A percentile compares a stretch with the other conserved stretches of the same genome.
Conservation (phyloP, 2,329 filamentous ascomycete genomes). For the Clonostachys byssicola region DNA sequence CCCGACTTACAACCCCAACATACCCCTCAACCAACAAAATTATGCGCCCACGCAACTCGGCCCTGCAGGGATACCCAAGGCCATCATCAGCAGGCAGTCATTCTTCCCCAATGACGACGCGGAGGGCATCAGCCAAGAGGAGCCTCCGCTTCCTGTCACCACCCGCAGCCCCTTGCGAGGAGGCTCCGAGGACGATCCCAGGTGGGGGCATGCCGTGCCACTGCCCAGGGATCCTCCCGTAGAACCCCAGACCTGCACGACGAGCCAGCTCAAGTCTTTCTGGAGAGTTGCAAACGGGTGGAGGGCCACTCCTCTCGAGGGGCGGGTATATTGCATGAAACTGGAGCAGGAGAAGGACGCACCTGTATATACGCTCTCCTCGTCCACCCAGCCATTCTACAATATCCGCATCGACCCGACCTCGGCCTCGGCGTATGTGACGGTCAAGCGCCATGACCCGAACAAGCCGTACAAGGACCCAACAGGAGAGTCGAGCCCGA, state of each 20-base stretch:
- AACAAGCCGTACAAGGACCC: slow-evolving; percentile 48
- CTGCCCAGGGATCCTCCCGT: slow-evolving; percentile 33
- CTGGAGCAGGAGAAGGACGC: slow-evolving; percentile 53
- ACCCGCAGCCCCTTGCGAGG: slow-evolving; percentile 7
- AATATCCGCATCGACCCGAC: slow-evolving; percentile 61
- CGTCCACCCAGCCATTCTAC: slow-evolving; percentile 60
- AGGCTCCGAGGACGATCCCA: slow-evolving; percentile 1
- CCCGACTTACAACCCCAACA: slow-evolving; percentile 65
- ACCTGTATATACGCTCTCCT: slow-evolving; percentile 64
- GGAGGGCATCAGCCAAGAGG: slow-evolving; percentile 7
- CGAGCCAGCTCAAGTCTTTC: slow-evolving; percentile 57
- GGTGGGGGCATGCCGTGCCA: slow-evolving; percentile 8
- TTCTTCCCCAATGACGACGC: slow-evolving; percentile 8
- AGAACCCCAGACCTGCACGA: slow-evolving; percentile 47
- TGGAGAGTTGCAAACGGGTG: slow-evolving; percentile 71
- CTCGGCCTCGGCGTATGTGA: slow-evolving; percentile 57
- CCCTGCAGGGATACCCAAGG: slow-evolving; percentile 58
- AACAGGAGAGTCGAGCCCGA: slow-evolving; percentile 16
- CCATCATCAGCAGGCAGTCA: slow-evolving; percentile 61
- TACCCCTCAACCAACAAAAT: slow-evolving; percentile 62
- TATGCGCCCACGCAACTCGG: slow-evolving; percentile 67
- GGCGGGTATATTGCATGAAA: slow-evolving; percentile 54
- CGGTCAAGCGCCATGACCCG: slow-evolving; percentile 56
- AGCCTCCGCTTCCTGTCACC: slow-evolving; percentile 9
- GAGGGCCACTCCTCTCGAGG: slow-evolving; percentile 56